Base-by-base conservation (phyloP, 1,284 basidiomycete genomes). In the Trametes pubescens region DNA sequence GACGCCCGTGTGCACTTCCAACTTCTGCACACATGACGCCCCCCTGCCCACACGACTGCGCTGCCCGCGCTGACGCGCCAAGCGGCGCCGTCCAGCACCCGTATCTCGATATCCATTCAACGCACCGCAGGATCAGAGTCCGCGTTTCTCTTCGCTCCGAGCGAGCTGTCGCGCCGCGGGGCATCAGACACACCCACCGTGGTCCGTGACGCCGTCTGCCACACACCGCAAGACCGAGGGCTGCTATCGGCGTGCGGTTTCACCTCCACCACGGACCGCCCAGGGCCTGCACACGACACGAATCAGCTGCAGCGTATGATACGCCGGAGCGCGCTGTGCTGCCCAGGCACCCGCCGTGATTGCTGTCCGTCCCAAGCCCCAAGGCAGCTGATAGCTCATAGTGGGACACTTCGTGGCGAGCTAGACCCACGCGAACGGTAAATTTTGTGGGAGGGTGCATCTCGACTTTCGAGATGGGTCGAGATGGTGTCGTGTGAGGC, bases 231-330 rank as follows among this genome's bases (percentile, higher is more conserved):
- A 32, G 9, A 24, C 35, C 51, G 24, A 16, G 21, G 4, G 51
- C 35, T 32, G 48, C 48, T 49, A 49, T 49, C 48, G 48, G 13
- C 26, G 26, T n/a, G 6, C 18, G 26, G 55, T 57, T 37, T 57
- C 55, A 57, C 55, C 44, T 21, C 26, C 47, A 29, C 24, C 22
- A 16, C 47, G 24, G 26, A 16, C 24, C 46, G 46, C 46, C 46
- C 35, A 37, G 22, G 21, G 21, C 51, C 51, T 37, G 34, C 49
- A 51, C 49, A 51, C 49, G 49, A 18, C 49, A 5, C 49, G 11
- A 35, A 51, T 51, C 49, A 51, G 49, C 29, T 16, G 35, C 57
- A 21, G 40, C 48, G 35, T 48, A 58, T 58, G 57, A 59, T 59
- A 59, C 49, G 32, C 26, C 37, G 16, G 14, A 18, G 29, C 35